A percentile compares a stretch with the other conserved stretches of the same genome.
Conservation (phyloP, 768 basidiomycete species). For the Pholiota microspora region DNA sequence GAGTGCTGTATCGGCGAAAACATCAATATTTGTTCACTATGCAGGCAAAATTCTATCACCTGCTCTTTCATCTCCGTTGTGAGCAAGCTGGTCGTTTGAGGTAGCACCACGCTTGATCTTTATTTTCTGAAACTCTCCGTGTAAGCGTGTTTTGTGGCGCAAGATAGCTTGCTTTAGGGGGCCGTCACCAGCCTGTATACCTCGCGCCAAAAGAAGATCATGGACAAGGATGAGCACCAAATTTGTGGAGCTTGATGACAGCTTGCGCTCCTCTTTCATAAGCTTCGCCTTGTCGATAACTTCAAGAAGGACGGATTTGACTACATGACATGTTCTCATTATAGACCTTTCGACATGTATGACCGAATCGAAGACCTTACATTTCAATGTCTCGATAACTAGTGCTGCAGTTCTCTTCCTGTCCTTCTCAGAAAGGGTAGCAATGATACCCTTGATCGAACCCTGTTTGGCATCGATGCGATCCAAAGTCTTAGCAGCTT, state of each 20-base stretch:
- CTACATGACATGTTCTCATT: conserved; percentile 38
- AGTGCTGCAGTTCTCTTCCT: conserved; percentile 81
- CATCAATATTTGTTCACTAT: conserved; percentile 9
- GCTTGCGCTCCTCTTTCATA: conserved; percentile 72
- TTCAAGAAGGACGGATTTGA: conserved; percentile 71
- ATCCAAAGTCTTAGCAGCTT: conserved; percentile 81
- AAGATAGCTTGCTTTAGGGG: conserved; percentile 85
- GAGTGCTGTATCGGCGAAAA: conserved; percentile 37
- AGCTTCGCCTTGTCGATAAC: conserved; percentile 69
- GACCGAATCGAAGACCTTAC: conserved; percentile 43
- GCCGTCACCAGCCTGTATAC: conserved; percentile 90
- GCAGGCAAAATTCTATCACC: conserved; percentile 37
- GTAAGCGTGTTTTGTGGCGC: conserved; percentile 86
- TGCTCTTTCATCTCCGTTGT: conserved; percentile 57
- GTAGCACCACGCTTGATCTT: conserved; percentile 75
- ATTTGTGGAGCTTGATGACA: conserved; percentile 58
- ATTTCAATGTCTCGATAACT: conserved; percentile 94
- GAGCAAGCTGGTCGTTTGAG: conserved; percentile 63
- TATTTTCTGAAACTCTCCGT: conserved; percentile 81
- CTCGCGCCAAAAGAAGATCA: conserved; percentile 78
- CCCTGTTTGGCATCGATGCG: conserved; percentile 86
- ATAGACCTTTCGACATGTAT: conserved; percentile 9
- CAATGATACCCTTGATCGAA: conserved; percentile 86
- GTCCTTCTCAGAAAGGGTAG: conserved; percentile 68
- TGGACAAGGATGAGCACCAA: conserved; percentile 88